These are phyloP conservation scores for Excoecaria cochinchinensis DNA, from an alignment of 345 rosid genomes.

Conservation along the genomic window DNA sequence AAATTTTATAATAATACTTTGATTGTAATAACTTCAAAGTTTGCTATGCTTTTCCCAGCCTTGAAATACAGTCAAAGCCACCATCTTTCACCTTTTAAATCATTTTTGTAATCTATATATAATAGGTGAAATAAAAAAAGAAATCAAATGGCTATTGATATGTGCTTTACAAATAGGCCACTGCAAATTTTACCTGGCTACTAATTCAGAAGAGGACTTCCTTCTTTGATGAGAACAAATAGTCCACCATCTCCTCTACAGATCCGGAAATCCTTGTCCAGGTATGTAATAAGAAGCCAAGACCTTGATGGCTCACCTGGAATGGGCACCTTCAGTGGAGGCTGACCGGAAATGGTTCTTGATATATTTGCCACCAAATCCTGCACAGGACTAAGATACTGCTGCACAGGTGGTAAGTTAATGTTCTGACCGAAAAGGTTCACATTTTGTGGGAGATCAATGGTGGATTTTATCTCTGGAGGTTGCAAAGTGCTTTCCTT, in stretches of 20 bases:
- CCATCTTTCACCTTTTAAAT: background rate
- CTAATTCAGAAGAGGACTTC: constrained; percentile 76
- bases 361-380: constrained; percentile 67
- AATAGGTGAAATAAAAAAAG: background rate
- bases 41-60: too few species aligned
- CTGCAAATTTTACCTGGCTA: constrained; percentile 25
- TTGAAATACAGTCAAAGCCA: too few species aligned
- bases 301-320: constrained; percentile 66
- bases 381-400: constrained; percentile 72
- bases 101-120: background rate
- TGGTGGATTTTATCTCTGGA: constrained; percentile 72
- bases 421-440: constrained; percentile 74
- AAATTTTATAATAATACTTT: too few species aligned
- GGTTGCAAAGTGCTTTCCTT: constrained; percentile 81
- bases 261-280: constrained; percentile 80
- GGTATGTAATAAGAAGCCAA: constrained; percentile 88
- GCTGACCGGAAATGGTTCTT: constrained; percentile 72
- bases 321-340: constrained; percentile 77
- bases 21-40: too few species aligned
- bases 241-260: constrained; percentile 98
- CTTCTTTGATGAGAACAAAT: constrained; percentile 84
- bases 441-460: constrained; percentile 68
- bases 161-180: constrained; percentile 5
- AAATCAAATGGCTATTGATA: background rate
- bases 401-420: constrained; percentile 63